phyloP scores from a whole-genome alignment of 306 rosid species.

The Vicia faba region DNA sequence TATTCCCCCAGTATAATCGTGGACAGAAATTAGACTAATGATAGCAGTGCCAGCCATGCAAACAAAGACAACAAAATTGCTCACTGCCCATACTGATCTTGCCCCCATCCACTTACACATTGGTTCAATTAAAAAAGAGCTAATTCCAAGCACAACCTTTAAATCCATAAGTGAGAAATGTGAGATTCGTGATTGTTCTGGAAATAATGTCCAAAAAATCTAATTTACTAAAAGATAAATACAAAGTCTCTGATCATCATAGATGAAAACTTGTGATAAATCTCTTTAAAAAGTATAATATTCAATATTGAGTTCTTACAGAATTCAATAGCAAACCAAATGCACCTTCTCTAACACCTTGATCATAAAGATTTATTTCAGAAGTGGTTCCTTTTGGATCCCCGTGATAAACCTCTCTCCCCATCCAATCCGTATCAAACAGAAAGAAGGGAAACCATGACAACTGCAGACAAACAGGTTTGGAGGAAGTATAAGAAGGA shows the following conservation, averaged over 20 bases:
- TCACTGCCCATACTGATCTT: conserved; percentile 89
- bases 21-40: conserved; percentile 70
- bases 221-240: conserved; percentile 9
- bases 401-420: conserved; percentile 98
- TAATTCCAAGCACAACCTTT: conserved; percentile 92
- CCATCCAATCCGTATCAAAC: conserved; percentile 99
- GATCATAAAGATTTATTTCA: conserved; percentile 64
- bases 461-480: conserved; percentile 54
- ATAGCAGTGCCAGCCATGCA: conserved; percentile 96
- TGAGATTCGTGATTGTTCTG: conserved; percentile 29
- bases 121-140: conserved; percentile 92
- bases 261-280: background rate
- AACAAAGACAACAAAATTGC: conserved; percentile 91
- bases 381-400: conserved; percentile 76
- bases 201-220: background rate
- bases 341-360: conserved; percentile 99
- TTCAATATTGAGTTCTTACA: conserved; percentile 80
- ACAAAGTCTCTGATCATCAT: conserved; percentile 3
- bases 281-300: conserved; percentile 28
- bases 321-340: conserved; percentile 99
- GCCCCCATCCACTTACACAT: conserved; percentile 92
- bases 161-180: conserved; percentile 31
- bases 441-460: conserved; percentile 99
- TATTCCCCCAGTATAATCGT: conserved; percentile 60
- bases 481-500: conserved; percentile 32